Base-by-base conservation (phyloP, 1,284 basidiomycete species). In the Sporisorium reilianum region DNA sequence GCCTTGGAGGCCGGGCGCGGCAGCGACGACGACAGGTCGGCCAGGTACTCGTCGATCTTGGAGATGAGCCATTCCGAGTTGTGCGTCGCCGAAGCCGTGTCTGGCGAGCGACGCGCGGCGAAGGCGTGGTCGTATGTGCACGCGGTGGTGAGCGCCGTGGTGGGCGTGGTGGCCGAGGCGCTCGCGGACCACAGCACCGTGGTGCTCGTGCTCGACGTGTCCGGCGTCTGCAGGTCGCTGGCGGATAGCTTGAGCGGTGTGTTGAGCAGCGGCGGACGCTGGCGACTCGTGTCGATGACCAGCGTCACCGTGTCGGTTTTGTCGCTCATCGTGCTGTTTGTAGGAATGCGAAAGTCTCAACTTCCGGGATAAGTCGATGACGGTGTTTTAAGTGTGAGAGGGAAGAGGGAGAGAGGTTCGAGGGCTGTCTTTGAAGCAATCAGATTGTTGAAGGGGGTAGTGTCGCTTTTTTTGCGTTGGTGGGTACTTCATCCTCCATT, bases 41-140 rank as follows among this genome's bases (percentile, higher is more conserved):
- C 57, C 6, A 75, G 55, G 42, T 64, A 75, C 28, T 75, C 61
- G 53, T 75, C 66, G 48, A 75, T 75, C 55, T 65, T 45, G 34
- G 52, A 30, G n/a, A 73, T 61, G 45, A 73, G 28, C 46, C 59
- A 52, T 36, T 64, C 52, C 10, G 61, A 18, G 16, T 41, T 30
- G 23, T 23, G n/a, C 11, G 8, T 49, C 11, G n/a, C 12, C 5
- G 22, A 22, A 14, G 44, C 3, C 34, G 12, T 11, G 34, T 36
- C 34, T 30, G 32, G 14, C 26, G 30, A 11, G 5, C 38, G 30
- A 14, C 22, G 26, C 25, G 34, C 2, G 28, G 32, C 44, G 36
- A 18, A 26, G 18, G 25, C 18, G 34, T 14, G 20, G 32, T 18
- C n/a, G 30, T 20, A 45, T 3, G 23, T 42, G 23, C 46, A 46